These are phyloP conservation scores for Umbilicaria muhlenbergii DNA, from an alignment of 495 filamentous ascomycete species.

Conservation along the genomic window DNA sequence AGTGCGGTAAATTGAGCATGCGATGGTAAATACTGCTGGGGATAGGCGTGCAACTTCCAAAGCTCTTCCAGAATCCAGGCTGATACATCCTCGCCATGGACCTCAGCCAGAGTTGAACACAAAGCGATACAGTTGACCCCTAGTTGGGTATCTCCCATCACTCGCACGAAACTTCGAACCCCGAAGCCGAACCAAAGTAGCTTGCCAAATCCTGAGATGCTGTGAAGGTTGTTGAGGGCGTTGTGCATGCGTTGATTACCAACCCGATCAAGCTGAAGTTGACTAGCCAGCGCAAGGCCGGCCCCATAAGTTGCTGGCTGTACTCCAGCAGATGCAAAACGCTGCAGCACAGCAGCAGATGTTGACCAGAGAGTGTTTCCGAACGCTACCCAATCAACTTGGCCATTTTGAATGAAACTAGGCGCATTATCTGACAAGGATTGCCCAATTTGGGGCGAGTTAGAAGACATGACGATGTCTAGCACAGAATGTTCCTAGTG, in stretches of 20 bases:
- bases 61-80: background rate
- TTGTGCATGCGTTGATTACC: slow-evolving; percentile 1
- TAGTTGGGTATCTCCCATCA: background rate
- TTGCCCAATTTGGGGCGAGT: too few relatives aligned
- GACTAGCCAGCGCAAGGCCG: background rate
- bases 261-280: background rate
- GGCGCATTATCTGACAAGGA: too few relatives aligned
- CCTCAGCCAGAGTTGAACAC: background rate
- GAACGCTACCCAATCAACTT: slow-evolving; percentile 2
- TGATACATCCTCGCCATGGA: background rate
- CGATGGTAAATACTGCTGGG: background rate
- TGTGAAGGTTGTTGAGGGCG: background rate
- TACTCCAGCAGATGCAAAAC: slow-evolving; percentile 1
- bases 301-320: slow-evolving; percentile 1
- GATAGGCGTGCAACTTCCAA: background rate
- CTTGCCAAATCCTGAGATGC: background rate
- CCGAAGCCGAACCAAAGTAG: slow-evolving; percentile 1
- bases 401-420: background rate
- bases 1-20: background rate
- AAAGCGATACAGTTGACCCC: background rate
- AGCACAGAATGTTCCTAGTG: too few relatives aligned
- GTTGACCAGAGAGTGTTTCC: background rate
- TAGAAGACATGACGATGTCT: too few relatives aligned
- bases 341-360: background rate
- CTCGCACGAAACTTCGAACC: background rate